These are phyloP conservation scores for Trematosphaeria pertusa DNA, from an alignment of 2,329 filamentous ascomycete genomes.

Conservation along the genomic window DNA sequence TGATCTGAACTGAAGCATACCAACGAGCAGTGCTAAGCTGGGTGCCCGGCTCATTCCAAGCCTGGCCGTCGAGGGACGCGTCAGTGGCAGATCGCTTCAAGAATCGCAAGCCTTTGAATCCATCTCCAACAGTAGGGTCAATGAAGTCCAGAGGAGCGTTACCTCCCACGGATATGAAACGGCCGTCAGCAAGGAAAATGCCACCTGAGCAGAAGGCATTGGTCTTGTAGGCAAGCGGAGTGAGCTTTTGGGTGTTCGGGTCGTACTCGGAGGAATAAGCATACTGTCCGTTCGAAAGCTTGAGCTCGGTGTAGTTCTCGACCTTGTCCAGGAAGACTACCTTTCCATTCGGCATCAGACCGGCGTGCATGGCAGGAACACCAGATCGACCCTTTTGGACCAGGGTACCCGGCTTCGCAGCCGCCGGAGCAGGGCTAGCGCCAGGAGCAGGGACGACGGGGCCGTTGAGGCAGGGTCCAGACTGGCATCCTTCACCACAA, in stretches of 20 bases:
- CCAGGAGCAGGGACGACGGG: slow-evolving; percentile 50
- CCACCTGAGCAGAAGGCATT: slow-evolving; percentile 70
- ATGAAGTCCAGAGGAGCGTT: slow-evolving; percentile 63
- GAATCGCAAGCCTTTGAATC: slow-evolving; percentile 65
- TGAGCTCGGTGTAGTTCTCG: slow-evolving; percentile 67
- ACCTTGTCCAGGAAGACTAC: slow-evolving; percentile 70
- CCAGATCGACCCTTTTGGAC: slow-evolving; percentile 62
- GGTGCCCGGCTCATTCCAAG: slow-evolving; percentile 64
- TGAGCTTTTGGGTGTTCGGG: slow-evolving; percentile 55
- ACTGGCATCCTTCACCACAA: slow-evolving; percentile 63
- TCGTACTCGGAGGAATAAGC: slow-evolving; percentile 69
- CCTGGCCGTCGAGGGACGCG: slow-evolving; percentile 54
- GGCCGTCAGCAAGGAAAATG: slow-evolving; percentile 64
- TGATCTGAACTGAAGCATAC: slow-evolving; percentile 67
- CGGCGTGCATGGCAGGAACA: slow-evolving; percentile 70
- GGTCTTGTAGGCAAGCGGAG: slow-evolving; percentile 60
- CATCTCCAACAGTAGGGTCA: slow-evolving; percentile 65
- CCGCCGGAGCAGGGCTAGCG: slow-evolving; percentile 55
- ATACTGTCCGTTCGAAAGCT: slow-evolving; percentile 60
- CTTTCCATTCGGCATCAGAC: slow-evolving; percentile 64
- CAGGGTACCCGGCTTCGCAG: slow-evolving; percentile 56
- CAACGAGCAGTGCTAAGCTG: slow-evolving; percentile 63
- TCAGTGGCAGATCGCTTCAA: slow-evolving; percentile 57
- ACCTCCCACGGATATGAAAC: slow-evolving; percentile 63
- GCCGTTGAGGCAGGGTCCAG: slow-evolving; percentile 57